Evolutionary conservation across 352 stramenopile genomes (phyloP).

Genomic region (Discostella stelligera): DNA sequence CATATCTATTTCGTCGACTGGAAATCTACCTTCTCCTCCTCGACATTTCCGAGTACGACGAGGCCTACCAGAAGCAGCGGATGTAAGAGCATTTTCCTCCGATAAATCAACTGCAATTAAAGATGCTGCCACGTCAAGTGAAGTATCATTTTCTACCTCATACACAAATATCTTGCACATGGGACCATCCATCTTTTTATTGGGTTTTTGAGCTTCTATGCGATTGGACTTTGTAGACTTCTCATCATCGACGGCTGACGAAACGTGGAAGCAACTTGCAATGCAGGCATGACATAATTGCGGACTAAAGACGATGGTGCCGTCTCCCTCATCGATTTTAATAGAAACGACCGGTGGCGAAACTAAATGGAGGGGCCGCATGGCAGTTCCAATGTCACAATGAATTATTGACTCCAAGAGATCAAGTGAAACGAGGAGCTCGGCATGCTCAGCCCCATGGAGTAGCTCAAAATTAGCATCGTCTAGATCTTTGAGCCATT

Average conservation of each 20-base stretch:
- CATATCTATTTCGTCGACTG: constrained; percentile 36
- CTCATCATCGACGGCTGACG: constrained; percentile 15
- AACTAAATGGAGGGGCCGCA: background rate
- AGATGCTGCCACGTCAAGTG: constrained; percentile 42
- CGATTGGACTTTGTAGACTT: constrained; percentile 10
- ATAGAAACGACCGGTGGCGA: constrained; percentile 9
- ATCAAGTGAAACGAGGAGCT: constrained; percentile 30
- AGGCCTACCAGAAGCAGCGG: constrained; percentile 13
- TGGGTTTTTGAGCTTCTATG: constrained; percentile 3
- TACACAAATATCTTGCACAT: constrained; percentile 34
- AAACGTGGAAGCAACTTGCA: constrained; percentile 13
- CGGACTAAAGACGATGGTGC: constrained; percentile 12
- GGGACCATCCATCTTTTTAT: constrained; percentile 9
- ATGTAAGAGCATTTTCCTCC: constrained; percentile 1
- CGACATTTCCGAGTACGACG: constrained; percentile 32
- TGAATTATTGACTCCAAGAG: constrained; percentile 37
- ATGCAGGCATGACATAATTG: constrained; percentile 18
- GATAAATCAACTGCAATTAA: constrained; percentile 25
- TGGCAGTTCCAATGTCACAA: constrained; percentile 18
- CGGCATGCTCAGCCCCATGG: constrained; percentile 13
- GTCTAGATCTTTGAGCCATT: constrained; percentile 27
- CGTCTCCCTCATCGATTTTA: background rate
- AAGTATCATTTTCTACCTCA: constrained; percentile 34
- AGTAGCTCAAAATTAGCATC: constrained; percentile 43
- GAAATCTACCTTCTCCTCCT: constrained; percentile 21